A percentile compares a stretch with the other conserved stretches of the same genome.
phyloP scores from a whole-genome alignment of 352 stramenopile species.

The Salisapilia sapeloensis region DNA sequence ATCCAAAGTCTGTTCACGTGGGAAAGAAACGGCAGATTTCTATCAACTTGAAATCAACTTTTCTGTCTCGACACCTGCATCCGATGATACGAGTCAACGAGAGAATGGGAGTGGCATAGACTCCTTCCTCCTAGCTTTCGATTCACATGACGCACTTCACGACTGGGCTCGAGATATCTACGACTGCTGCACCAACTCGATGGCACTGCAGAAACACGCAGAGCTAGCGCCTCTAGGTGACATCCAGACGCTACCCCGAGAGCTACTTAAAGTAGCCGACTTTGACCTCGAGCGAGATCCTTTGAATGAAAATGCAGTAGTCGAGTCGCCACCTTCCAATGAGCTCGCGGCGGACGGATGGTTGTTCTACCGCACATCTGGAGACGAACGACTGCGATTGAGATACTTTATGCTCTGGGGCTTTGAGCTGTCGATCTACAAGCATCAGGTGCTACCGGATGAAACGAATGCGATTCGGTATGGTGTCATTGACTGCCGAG shows the following conservation, averaged over 20 bases:
- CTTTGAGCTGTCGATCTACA: slow-evolving; percentile 81
- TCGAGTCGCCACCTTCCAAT: background rate
- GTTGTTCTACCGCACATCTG: slow-evolving; percentile 74
- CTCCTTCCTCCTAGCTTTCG: slow-evolving; percentile 58
- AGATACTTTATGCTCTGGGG: slow-evolving; percentile 81
- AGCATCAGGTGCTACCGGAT: slow-evolving; percentile 70
- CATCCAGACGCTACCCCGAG: slow-evolving; percentile 69
- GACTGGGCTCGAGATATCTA: slow-evolving; percentile 69
- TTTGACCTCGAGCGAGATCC: slow-evolving; percentile 24
- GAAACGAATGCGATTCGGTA: slow-evolving; percentile 69
- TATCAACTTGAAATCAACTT: slow-evolving; percentile 78
- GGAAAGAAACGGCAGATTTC: slow-evolving; percentile 44
- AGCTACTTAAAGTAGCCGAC: slow-evolving; percentile 78
- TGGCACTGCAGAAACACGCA: slow-evolving; percentile 58
- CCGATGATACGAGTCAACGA: slow-evolving; percentile 10
- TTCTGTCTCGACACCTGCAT: slow-evolving; percentile 35
- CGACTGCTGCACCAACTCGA: slow-evolving; percentile 78
- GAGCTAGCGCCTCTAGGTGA: slow-evolving; percentile 38
- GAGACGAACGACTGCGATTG: slow-evolving; percentile 60
- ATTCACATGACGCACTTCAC: slow-evolving; percentile 44
- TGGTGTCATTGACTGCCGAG: slow-evolving; percentile 72
- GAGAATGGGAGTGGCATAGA: slow-evolving; percentile 70
- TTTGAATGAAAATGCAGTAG: slow-evolving; percentile 1
- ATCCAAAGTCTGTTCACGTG: slow-evolving; percentile 59
- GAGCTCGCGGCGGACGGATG: slow-evolving; percentile 64